phyloP scores from a whole-genome alignment of 306 rosid species.

The Hippophae tibetana region DNA sequence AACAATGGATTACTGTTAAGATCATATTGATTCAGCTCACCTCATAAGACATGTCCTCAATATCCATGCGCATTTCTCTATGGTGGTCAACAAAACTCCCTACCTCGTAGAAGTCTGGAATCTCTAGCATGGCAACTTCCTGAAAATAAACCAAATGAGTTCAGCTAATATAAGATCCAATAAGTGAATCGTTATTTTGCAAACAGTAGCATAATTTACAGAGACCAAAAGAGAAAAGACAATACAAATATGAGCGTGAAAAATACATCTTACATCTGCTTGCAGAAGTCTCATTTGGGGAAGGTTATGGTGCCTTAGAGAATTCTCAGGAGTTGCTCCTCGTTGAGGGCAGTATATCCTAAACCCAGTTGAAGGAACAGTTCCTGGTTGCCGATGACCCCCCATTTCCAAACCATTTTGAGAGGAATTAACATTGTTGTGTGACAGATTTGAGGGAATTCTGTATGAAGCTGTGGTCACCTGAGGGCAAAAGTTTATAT shows the following conservation, averaged over 20 bases:
- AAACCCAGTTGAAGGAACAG: constrained; percentile 43
- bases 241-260: neutral
- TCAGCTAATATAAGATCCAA: constrained; percentile 9
- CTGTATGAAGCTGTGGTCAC: constrained; percentile 51
- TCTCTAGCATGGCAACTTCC: constrained; percentile 81
- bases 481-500: constrained; percentile 50
- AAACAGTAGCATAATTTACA: neutral
- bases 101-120: constrained; percentile 46
- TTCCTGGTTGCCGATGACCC: constrained; percentile 52
- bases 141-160: constrained; percentile 18
- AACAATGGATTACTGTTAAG: neutral
- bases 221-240: neutral
- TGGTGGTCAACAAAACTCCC: constrained; percentile 66
- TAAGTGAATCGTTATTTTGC: neutral
- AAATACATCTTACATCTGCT: constrained; percentile 56
- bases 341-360: constrained; percentile 59
- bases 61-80: constrained; percentile 92
- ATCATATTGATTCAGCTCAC: constrained; percentile 30
- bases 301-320: constrained; percentile 50
- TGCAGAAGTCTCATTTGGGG: constrained; percentile 59
- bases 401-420: constrained; percentile 49
- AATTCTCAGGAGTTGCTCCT: constrained; percentile 37
- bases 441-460: constrained; percentile 50
- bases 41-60: constrained; percentile 98
- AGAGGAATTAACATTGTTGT: constrained; percentile 29